Evolutionary conservation across 768 basidiomycete species (phyloP).

Genomic region (Multifurca ochricompacta): DNA sequence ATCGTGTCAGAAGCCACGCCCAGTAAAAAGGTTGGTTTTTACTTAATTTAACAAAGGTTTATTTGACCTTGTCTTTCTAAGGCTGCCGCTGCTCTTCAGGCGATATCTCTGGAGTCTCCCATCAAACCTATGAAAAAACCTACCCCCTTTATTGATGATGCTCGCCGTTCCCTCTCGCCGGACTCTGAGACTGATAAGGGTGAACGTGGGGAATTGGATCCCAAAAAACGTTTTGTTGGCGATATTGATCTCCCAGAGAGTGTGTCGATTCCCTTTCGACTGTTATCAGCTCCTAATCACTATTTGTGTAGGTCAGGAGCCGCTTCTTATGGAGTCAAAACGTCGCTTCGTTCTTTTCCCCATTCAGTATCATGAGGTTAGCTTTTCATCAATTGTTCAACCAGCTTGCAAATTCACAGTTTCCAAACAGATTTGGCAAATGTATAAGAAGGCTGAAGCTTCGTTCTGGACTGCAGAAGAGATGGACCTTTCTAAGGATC

Average conservation of each 20-base stretch:
- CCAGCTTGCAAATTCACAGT: not conserved
- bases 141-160: constrained; percentile 21
- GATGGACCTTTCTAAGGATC: constrained; percentile 82
- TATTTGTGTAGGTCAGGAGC: constrained; percentile 53
- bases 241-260: constrained; percentile 46
- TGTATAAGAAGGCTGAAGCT: constrained; percentile 93
- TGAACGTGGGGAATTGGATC: constrained; percentile 1
- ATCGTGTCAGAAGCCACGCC: constrained; percentile 29
- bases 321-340: constrained; percentile 67
- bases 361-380: constrained; percentile 84
- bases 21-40: constrained; percentile 29
- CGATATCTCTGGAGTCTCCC: constrained; percentile 27
- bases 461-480: constrained; percentile 94
- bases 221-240: constrained; percentile 40
- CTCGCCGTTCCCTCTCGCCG: constrained; percentile 20
- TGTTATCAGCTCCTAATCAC: not conserved
- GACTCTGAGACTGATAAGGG: constrained; percentile 16
- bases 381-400: constrained; percentile 17
- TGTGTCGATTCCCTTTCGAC: constrained; percentile 4
- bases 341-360: constrained; percentile 89
- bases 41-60: not conserved
- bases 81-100: constrained; percentile 30
- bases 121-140: constrained; percentile 23
- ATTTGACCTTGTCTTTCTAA: constrained; percentile 8
- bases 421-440: constrained; percentile 77